Evolutionary conservation across 176 grass and related monocot species (phyloP), one percentile per base, ranked within the genome.

Genomic region (Aegilops bicornis): DNA sequence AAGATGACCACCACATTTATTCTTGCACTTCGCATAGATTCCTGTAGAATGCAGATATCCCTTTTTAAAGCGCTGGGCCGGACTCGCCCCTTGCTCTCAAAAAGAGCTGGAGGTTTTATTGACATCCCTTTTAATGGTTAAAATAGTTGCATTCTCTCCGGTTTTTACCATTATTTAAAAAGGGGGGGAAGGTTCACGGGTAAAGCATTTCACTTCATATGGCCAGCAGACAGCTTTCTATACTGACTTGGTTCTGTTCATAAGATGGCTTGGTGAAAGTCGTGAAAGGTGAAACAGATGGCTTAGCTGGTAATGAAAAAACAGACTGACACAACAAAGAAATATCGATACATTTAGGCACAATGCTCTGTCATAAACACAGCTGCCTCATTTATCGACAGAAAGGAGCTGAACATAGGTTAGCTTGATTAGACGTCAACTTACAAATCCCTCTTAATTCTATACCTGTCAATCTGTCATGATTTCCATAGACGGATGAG

Each of bases 241-340:
- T 25, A 30, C 13, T 42, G 63, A 4, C n/a, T n/a, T 42, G 22
- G 29, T 39, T 19, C 59, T 20, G 12, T 61, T 62, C 36, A 54
- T 80, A 76, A 80, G 62, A 47, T 58, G 52, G 10, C 43, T 84
- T 37, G 30, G 50, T 30, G 19, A 35, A 15, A 47, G 42, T 72
- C 42, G 24, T 72, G 10, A 37, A 61, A 71, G 32, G 23, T 71
- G 10, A 37, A 62, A 72, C 33, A 62, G 32, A 45, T 10, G n/a
- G 64, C 65, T 81, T 25, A 83, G 31, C 36, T 64, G 74, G 52
- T 81, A 70, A 36, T 9, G 3, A 60, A 42, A 40, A 83, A 83
- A 70, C 48, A 83, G 39, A 17, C 0, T 1, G 14, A 35, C 37
- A 33, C 9, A 0, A 47, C 56, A 73, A 73, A 73, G 36, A 86